A percentile compares a stretch with the other conserved stretches of the same genome.
phyloP scores from a whole-genome alignment of 1,284 basidiomycete genomes.

The Sparassis latifolia region DNA sequence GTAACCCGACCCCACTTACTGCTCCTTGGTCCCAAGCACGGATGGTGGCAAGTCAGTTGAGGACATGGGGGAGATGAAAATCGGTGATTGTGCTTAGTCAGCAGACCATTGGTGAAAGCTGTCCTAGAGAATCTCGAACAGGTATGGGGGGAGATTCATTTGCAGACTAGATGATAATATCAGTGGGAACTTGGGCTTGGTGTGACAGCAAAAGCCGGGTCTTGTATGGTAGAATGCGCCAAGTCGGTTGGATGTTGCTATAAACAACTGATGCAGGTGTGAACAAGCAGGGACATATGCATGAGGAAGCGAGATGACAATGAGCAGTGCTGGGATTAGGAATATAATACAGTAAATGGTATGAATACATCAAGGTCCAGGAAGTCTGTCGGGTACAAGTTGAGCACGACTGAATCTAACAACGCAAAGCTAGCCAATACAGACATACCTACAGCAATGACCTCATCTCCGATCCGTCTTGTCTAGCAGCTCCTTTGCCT shows the following conservation, averaged over 20 bases:
- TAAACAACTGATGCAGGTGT: no score
- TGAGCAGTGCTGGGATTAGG: constrained; percentile 16
- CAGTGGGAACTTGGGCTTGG: no score
- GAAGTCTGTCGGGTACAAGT: constrained; percentile 1
- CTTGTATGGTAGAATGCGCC: no score
- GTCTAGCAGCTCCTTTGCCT: constrained; percentile 82
- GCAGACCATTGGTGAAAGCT: constrained; percentile 5
- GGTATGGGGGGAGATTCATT: no score
- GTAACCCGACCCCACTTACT: constrained; percentile 26
- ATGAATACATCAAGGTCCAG: constrained; percentile 13
- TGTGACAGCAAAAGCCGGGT: no score
- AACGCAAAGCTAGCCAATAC: background rate
- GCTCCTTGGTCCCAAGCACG: constrained; percentile 42
- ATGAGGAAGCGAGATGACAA: background rate
- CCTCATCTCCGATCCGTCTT: constrained; percentile 44
- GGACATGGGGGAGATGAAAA: constrained; percentile 18
- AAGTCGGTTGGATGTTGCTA: no score
- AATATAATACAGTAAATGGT: constrained; percentile 16
- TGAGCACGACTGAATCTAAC: background rate
- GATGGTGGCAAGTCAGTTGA: constrained; percentile 29
- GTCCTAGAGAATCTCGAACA: no score
- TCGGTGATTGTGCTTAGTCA: constrained; percentile 22
- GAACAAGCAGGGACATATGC: no score
- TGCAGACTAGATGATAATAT: no score
- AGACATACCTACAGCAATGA: constrained; percentile 23